These are phyloP conservation scores for Pythium aquatile DNA, from an alignment of 352 stramenopile species.

Conservation along the genomic window DNA sequence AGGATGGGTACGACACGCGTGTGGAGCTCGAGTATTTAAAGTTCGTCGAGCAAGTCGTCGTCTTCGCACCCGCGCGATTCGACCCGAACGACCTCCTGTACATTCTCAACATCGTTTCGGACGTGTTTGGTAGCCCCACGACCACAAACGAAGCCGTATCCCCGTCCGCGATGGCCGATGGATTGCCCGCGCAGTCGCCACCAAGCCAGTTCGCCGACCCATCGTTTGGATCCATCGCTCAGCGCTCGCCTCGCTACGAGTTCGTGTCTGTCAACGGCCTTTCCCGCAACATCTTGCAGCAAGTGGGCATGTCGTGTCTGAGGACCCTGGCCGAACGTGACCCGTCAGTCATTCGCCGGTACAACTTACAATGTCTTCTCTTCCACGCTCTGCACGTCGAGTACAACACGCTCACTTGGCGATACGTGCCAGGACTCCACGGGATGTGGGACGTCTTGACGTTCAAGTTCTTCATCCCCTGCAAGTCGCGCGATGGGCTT, in stretches of 20 bases:
- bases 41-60: constrained; percentile 82
- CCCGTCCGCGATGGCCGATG: constrained; percentile 10
- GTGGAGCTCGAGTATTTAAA: constrained; percentile 78
- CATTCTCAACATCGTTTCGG: constrained; percentile 60
- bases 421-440: constrained; percentile 58
- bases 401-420: constrained; percentile 58
- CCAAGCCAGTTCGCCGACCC: constrained; percentile 14
- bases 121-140: constrained; percentile 25
- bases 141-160: constrained; percentile 3
- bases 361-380: constrained; percentile 65
- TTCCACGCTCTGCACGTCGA: constrained; percentile 80
- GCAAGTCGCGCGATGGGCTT: constrained; percentile 36
- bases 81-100: constrained; percentile 52
- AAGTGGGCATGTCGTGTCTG: constrained; percentile 70
- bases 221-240: constrained; percentile 26
- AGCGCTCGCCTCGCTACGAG: constrained; percentile 34
- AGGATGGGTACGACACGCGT: constrained; percentile 55
- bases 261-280: constrained; percentile 54
- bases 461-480: constrained; percentile 33
- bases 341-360: constrained; percentile 52
- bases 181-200: constrained; percentile 13
- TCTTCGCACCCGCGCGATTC: constrained; percentile 72
- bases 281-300: constrained; percentile 65
- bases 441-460: constrained; percentile 69
- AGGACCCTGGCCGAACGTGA: constrained; percentile 79